Evolutionary conservation across 495 filamentous ascomycete species (phyloP).

Genomic region (Podospora sp.): DNA sequence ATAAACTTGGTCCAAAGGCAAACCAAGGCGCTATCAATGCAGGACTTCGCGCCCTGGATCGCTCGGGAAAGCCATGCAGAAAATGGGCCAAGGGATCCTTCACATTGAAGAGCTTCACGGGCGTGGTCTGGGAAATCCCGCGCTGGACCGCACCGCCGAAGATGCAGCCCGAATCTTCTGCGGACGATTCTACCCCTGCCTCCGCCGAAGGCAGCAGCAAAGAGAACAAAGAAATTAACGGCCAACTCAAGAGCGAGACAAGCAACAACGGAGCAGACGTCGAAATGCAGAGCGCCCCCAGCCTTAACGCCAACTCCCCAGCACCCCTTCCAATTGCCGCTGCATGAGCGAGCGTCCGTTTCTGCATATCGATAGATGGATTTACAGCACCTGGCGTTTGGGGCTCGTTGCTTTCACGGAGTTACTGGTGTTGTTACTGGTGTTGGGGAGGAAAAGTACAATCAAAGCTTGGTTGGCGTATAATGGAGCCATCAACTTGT

Average conservation of each 20-base stretch:
- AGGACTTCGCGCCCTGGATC: slow-evolving; percentile 88
- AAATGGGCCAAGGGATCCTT: slow-evolving; percentile 85
- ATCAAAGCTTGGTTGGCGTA: not conserved
- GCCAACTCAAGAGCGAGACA: slow-evolving; percentile 72
- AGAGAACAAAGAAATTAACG: slow-evolving; percentile 66
- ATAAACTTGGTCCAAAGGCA: slow-evolving; percentile 93
- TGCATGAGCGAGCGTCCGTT: slow-evolving; percentile 1
- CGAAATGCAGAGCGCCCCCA: slow-evolving; percentile 48
- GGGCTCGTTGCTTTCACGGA: not conserved
- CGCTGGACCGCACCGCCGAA: slow-evolving; percentile 78
- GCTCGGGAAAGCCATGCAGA: slow-evolving; percentile 85
- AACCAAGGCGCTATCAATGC: slow-evolving; percentile 99
- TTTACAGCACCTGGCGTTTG: slow-evolving; percentile 2
- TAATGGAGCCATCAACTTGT: not conserved
- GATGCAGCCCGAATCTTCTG: slow-evolving; percentile 39
- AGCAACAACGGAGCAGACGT: slow-evolving; percentile 60
- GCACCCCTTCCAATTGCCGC: slow-evolving; percentile 28
- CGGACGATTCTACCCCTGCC: slow-evolving; percentile 39
- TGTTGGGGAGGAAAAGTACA: not conserved
- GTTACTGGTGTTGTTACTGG: not conserved
- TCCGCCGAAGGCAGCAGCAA: slow-evolving; percentile 76
- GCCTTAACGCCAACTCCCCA: slow-evolving; percentile 48
- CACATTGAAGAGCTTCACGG: slow-evolving; percentile 89
- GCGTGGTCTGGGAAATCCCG: slow-evolving; percentile 78
- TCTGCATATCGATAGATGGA: not conserved